These are phyloP conservation scores for Arachnomyces sp. DNA, from an alignment of 2,329 filamentous ascomycete species.

Conservation along the genomic window DNA sequence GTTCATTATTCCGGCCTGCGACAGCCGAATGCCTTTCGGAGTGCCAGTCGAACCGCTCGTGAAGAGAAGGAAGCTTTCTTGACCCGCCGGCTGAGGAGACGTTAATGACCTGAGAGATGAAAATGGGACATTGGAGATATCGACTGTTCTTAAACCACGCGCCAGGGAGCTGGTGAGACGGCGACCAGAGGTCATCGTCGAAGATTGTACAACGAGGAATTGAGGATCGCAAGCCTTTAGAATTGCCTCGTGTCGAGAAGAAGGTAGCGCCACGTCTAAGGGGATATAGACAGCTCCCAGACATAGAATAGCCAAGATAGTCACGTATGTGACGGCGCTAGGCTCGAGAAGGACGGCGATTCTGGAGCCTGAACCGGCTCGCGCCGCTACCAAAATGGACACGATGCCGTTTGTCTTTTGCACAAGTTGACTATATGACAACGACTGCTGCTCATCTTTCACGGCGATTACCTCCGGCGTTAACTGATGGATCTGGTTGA, in stretches of 20 bases:
- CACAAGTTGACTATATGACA: slow-evolving; percentile 32
- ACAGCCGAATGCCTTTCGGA: slow-evolving; percentile 35
- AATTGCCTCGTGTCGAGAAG: slow-evolving; percentile 20
- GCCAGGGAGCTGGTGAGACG: too few species aligned
- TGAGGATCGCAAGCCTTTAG: slow-evolving; percentile 21
- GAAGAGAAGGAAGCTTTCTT: slow-evolving; percentile 26
- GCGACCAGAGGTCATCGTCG: too few species aligned
- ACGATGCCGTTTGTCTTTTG: slow-evolving; percentile 28
- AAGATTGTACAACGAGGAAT: slow-evolving; percentile 17
- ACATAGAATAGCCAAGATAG: slow-evolving; percentile 24
- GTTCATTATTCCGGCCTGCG: slow-evolving; percentile 12
- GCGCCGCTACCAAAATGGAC: slow-evolving; percentile 16
- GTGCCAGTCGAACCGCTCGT: slow-evolving; percentile 19
- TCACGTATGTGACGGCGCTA: slow-evolving; percentile 24
- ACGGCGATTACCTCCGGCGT: slow-evolving; percentile 17
- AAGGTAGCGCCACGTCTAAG: slow-evolving; percentile 21
- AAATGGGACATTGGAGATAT: too few species aligned
- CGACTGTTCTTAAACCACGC: too few species aligned
- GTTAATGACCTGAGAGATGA: too few species aligned
- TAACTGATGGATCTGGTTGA: too few species aligned
- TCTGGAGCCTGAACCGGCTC: slow-evolving; percentile 12
- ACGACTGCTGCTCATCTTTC: slow-evolving; percentile 18
- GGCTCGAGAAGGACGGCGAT: slow-evolving; percentile 38
- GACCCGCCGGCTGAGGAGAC: too few species aligned
- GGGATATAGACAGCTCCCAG: slow-evolving; percentile 28